phyloP scores from a whole-genome alignment of 1,284 basidiomycete species.

The Golubevia sp. region DNA sequence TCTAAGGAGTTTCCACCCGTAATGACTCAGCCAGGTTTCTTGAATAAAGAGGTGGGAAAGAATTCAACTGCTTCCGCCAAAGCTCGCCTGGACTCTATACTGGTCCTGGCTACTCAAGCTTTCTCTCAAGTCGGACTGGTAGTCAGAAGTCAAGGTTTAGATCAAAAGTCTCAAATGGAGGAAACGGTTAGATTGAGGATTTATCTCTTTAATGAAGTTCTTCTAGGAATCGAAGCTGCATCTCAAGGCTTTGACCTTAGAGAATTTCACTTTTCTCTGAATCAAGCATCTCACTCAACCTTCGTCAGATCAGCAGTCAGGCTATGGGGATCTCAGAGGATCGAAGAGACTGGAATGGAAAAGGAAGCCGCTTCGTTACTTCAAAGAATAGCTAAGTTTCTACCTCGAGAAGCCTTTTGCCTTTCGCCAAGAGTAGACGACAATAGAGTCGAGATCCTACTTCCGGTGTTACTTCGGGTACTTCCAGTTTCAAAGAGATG shows the following conservation, averaged over 20 bases:
- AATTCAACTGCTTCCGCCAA: not conserved
- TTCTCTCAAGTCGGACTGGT: not conserved
- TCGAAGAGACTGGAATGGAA: too few relatives aligned
- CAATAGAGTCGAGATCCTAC: too few relatives aligned
- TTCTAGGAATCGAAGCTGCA: not conserved
- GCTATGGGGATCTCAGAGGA: not conserved
- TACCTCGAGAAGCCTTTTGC: too few relatives aligned
- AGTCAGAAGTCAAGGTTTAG: not conserved
- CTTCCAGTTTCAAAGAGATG: too few relatives aligned
- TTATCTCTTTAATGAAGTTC: not conserved
- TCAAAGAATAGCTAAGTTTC: too few relatives aligned
- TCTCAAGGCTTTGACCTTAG: not conserved
- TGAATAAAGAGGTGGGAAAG: not conserved
- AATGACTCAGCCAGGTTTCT: not conserved
- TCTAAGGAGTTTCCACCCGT: not conserved
- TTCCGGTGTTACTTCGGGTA: too few relatives aligned
- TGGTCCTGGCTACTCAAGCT: not conserved
- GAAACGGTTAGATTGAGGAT: not conserved
- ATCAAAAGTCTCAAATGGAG: too few relatives aligned
- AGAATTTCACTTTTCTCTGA: not conserved
- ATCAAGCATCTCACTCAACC: not conserved
- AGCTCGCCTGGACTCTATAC: not conserved
- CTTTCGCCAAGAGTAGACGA: too few relatives aligned
- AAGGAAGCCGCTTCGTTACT: too few relatives aligned
- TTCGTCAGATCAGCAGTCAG: not conserved